These are phyloP conservation scores for Phycomyces nitens DNA, from an alignment of 192 early-diverging fungal genomes.

Conservation along the genomic window DNA sequence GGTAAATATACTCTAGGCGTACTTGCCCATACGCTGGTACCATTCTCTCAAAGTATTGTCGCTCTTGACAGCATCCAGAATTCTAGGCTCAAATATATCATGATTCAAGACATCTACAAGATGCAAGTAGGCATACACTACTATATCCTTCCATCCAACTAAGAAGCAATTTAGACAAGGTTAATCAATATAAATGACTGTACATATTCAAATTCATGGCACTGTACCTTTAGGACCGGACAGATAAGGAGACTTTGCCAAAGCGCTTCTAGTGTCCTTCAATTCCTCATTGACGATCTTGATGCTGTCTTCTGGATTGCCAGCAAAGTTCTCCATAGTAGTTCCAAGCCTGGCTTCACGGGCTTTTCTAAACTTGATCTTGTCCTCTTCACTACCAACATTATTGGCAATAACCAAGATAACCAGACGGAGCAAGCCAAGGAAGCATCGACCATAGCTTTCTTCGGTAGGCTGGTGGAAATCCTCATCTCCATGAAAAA, in stretches of 20 bases:
- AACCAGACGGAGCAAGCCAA: constrained; percentile 23
- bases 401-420: constrained; percentile 29
- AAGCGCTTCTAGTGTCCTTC: constrained; percentile 15
- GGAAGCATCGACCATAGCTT: constrained; percentile 28
- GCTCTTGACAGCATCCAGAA: too few species aligned
- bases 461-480: constrained; percentile 40
- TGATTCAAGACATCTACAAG: too few species aligned
- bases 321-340: constrained; percentile 31
- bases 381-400: constrained; percentile 13
- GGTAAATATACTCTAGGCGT: too few species aligned
- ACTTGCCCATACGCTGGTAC: too few species aligned
- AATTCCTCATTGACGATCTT: constrained; percentile 28
- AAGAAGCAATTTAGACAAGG: too few species aligned
- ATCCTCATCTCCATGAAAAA: constrained; percentile 39
- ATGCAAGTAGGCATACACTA: too few species aligned
- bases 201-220: neutral
- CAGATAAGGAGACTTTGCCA: constrained; percentile 29
- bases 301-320: constrained; percentile 23
- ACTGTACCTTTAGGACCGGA: constrained; percentile 39
- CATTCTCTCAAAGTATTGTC: too few species aligned
- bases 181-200: too few species aligned
- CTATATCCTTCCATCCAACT: too few species aligned
- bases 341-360: constrained; percentile 37
- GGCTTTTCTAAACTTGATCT: constrained; percentile 33
- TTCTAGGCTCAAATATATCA: too few species aligned